A percentile compares a stretch with the other conserved stretches of the same genome.
phyloP scores from a whole-genome alignment of 257 asterid genomes.

The Solanum phureja region DNA sequence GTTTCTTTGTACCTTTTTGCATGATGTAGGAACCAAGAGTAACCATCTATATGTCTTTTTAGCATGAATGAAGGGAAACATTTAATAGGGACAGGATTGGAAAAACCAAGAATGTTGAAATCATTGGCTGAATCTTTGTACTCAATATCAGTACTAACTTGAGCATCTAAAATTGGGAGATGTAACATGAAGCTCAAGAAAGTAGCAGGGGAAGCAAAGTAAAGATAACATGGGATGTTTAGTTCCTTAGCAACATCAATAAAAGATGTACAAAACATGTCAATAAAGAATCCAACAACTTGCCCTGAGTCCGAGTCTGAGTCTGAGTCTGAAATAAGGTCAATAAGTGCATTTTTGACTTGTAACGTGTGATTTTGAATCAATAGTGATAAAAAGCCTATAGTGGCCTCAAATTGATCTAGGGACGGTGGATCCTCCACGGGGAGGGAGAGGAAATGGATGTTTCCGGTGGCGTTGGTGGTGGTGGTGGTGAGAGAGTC shows the following conservation, averaged over 20 bases:
- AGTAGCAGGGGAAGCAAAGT: slow-evolving; percentile 7
- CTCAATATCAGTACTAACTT: not conserved
- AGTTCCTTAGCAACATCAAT: slow-evolving; percentile 7
- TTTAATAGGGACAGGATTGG: not conserved
- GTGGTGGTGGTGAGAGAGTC: not conserved
- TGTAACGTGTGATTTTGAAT: not conserved
- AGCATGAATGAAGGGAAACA: not conserved
- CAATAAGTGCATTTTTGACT: slow-evolving; percentile 5
- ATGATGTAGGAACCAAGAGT: not conserved
- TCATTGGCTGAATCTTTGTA: not conserved
- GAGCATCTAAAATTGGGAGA: not conserved
- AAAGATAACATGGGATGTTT: slow-evolving; percentile 7
- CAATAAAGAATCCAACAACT: slow-evolving; percentile 1
- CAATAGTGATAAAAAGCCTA: not conserved
- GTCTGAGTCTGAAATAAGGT: not conserved
- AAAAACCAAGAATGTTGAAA: not conserved
- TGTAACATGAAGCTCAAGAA: slow-evolving; percentile 7
- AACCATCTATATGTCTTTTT: not conserved
- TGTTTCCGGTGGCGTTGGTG: not conserved
- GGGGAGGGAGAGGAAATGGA: slow-evolving; percentile 3
- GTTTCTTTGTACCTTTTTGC: slow-evolving; percentile 2
- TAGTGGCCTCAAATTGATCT: not conserved
- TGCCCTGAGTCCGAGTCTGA: not conserved
- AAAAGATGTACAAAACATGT: slow-evolving; percentile 7
- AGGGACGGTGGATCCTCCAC: slow-evolving; percentile 2